Percentiles rank a stretch among this genome's conserved stretches.
These are phyloP conservation scores for Sporodiniella umbellata DNA, from an alignment of 371 early-diverging fungal genomes.

Conservation along the genomic window DNA sequence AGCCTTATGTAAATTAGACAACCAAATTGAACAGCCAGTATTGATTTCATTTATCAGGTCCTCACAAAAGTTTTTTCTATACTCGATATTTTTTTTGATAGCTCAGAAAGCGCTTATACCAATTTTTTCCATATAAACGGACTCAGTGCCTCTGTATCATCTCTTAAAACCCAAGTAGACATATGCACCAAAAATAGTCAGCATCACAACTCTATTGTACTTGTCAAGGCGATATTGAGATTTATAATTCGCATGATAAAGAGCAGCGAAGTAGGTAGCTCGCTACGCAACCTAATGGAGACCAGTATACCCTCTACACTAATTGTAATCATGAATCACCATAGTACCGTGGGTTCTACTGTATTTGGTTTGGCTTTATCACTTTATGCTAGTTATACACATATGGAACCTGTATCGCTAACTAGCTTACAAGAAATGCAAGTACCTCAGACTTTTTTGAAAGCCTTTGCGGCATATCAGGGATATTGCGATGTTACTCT, in stretches of 20 bases:
- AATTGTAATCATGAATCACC: constrained; percentile 64
- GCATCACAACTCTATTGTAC: constrained; percentile 19
- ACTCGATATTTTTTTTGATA: constrained; percentile 78
- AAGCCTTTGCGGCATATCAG: constrained; percentile 60
- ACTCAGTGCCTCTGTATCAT: constrained; percentile 63
- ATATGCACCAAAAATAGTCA: constrained; percentile 24
- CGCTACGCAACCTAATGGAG: constrained; percentile 91
- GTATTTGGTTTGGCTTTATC: constrained; percentile 78
- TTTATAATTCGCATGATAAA: constrained; percentile 94
- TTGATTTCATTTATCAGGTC: constrained; percentile 24
- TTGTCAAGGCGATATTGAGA: constrained; percentile 81
- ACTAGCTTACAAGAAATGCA: constrained; percentile 85
- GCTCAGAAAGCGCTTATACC: constrained; percentile 67
- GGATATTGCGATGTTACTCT: constrained; percentile 68
- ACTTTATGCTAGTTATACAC: constrained; percentile 91
- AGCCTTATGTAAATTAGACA: constrained; percentile 45
- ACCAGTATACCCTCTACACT: constrained; percentile 77
- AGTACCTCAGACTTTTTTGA: constrained; percentile 81
- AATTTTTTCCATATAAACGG: constrained; percentile 82
- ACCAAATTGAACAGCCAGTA: background rate
- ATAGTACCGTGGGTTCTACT: constrained; percentile 68
- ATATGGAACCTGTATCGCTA: constrained; percentile 93
- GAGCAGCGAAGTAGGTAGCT: constrained; percentile 78
- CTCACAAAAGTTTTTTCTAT: constrained; percentile 70
- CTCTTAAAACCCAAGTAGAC: constrained; percentile 69